Conservation (phyloP, 495 filamentous ascomycete genomes). For the Neurospora africana region DNA sequence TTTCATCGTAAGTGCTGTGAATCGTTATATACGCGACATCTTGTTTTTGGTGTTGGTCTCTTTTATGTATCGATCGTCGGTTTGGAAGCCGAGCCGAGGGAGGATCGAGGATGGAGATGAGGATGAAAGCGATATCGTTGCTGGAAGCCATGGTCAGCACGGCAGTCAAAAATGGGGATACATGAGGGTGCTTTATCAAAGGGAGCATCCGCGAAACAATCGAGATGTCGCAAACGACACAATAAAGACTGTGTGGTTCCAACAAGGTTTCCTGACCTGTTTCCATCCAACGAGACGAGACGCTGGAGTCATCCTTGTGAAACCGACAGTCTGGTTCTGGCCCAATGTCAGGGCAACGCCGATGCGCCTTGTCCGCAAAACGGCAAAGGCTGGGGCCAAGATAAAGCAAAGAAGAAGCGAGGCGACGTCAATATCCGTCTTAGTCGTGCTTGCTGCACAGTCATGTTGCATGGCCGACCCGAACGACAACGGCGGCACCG, state of each 20-base stretch:
- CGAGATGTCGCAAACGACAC: not conserved
- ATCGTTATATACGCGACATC: not conserved
- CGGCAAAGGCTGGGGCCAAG: not conserved
- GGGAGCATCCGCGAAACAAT: not conserved
- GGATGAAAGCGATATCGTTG: not conserved
- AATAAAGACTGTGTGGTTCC: not conserved
- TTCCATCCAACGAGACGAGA: slow-evolving; percentile 6
- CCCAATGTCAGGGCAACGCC: not conserved
- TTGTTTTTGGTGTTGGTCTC: not conserved
- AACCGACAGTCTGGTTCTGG: slow-evolving; percentile 1
- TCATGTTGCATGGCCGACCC: not conserved
- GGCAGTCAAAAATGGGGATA: not conserved
- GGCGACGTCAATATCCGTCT: not conserved
- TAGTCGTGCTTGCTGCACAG: not conserved
- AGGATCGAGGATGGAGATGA: not conserved
- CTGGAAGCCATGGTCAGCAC: not conserved
- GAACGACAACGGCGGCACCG: not conserved
- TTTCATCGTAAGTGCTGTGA: not conserved
- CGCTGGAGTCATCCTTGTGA: slow-evolving; percentile 5
- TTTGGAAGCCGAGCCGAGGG: not conserved
- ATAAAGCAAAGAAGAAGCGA: not conserved
- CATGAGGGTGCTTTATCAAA: not conserved
- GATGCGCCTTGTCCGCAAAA: not conserved
- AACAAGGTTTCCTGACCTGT: not conserved
- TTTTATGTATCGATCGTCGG: not conserved